These are phyloP conservation scores for Cucumis melo DNA, from an alignment of 306 rosid species.

Conservation along the genomic window DNA sequence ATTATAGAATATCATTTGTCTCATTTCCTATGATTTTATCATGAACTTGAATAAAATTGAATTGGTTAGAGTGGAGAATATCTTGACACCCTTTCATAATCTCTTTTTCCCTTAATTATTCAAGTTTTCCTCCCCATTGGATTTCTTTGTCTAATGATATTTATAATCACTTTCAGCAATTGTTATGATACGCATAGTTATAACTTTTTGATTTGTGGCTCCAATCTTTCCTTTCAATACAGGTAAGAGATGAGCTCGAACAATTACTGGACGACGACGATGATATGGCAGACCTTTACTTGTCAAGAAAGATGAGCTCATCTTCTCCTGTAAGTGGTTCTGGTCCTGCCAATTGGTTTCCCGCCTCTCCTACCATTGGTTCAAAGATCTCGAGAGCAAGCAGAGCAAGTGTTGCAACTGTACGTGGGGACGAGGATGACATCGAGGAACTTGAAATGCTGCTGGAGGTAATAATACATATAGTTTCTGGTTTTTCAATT, in stretches of 20 bases:
- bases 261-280: constrained; percentile 92
- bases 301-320: constrained; percentile 66
- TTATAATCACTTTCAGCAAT: background rate
- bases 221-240: background rate
- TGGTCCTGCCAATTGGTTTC: constrained; percentile 38
- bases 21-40: background rate
- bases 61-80: background rate
- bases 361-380: constrained; percentile 48
- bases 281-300: constrained; percentile 93
- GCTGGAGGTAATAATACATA: constrained; percentile 46
- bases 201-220: background rate
- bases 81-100: background rate
- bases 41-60: background rate
- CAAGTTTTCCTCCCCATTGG: background rate
- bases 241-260: constrained; percentile 91
- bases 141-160: background rate
- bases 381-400: constrained; percentile 73
- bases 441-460: constrained; percentile 88
- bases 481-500: background rate
- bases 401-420: constrained; percentile 55
- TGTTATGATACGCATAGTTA: background rate
- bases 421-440: constrained; percentile 54
- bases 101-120: background rate
- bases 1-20: background rate
- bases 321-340: constrained; percentile 67